phyloP scores from a whole-genome alignment of 441 rosid species.

The Breynia disticha region DNA sequence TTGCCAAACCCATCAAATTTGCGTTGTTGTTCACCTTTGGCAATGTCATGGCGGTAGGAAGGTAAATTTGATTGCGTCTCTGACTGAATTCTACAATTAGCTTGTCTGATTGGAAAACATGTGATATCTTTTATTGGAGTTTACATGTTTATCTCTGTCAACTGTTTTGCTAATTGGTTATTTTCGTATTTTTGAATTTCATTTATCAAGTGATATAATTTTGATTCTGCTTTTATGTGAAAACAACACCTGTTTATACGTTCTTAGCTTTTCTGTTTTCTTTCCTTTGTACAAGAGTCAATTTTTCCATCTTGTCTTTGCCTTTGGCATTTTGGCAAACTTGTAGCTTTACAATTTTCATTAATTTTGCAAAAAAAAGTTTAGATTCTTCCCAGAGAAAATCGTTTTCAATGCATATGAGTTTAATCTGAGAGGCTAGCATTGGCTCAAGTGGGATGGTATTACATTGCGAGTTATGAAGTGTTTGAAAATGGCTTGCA shows the following conservation, averaged over 20 bases:
- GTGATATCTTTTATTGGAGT: too few species aligned
- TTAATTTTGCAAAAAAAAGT: too few species aligned
- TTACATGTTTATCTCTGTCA: not conserved
- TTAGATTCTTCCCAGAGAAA: not conserved
- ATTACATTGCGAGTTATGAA: not conserved
- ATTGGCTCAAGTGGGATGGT: not conserved
- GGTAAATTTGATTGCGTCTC: conserved; percentile 32
- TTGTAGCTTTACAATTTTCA: too few species aligned
- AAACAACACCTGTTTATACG: too few species aligned
- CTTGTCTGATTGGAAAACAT: not conserved
- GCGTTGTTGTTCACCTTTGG: conserved; percentile 87
- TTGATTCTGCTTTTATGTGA: too few species aligned
- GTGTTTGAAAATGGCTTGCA: conserved; percentile 2
- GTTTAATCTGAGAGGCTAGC: not conserved
- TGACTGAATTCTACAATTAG: not conserved
- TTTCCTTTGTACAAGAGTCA: too few species aligned
- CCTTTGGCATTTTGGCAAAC: not conserved
- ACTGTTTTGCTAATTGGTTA: not conserved
- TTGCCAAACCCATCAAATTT: conserved; percentile 70
- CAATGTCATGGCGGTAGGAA: conserved; percentile 83
- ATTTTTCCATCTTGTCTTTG: not conserved
- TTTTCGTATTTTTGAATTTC: too few species aligned
- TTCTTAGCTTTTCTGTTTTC: too few species aligned
- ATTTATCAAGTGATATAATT: too few species aligned
- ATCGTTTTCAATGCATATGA: not conserved